Evolutionary conservation across 169 alveolate species (phyloP).

Genomic region (Plasmodium gallinaceum): DNA sequence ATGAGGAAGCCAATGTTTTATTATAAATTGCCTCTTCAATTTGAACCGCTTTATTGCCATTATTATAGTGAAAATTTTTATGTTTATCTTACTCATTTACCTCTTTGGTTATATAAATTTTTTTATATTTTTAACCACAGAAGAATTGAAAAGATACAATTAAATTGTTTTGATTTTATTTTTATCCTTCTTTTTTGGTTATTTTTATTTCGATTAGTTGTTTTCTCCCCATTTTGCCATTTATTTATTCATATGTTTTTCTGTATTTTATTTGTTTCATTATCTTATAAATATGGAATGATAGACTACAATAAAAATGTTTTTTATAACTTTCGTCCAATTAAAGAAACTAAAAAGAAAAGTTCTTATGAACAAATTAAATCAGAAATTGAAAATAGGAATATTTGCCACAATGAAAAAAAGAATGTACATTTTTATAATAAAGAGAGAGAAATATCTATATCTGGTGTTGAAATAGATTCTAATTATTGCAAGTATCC

Average conservation of each 20-base stretch:
- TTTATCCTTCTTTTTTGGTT: constrained; percentile 58
- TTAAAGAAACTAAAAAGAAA: background rate
- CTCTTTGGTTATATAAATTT: constrained; percentile 71
- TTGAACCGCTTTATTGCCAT: constrained; percentile 81
- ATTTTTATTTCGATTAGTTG: constrained; percentile 56
- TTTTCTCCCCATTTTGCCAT: constrained; percentile 41
- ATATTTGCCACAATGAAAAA: background rate
- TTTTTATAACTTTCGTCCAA: constrained; percentile 35
- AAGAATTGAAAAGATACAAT: constrained; percentile 29
- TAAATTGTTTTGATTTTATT: constrained; percentile 55
- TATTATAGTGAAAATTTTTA: constrained; percentile 62
- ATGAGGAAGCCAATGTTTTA: constrained; percentile 71
- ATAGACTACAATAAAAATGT: background rate
- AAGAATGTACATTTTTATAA: constrained; percentile 46
- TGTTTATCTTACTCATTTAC: constrained; percentile 32
- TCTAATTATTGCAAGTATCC: constrained; percentile 41
- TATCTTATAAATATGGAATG: constrained; percentile 56
- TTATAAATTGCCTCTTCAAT: constrained; percentile 81
- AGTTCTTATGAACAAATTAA: background rate
- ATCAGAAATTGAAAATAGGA: background rate
- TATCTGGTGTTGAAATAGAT: constrained; percentile 22
- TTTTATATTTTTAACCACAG: constrained; percentile 45
- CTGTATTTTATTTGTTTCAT: constrained; percentile 62
- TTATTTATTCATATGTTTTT: constrained; percentile 61
- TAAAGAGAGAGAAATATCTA: background rate